Percentiles rank a stretch among this genome's conserved stretches.
Conservation (phyloP, 768 basidiomycete genomes). For the Coprinellus micaceus region DNA sequence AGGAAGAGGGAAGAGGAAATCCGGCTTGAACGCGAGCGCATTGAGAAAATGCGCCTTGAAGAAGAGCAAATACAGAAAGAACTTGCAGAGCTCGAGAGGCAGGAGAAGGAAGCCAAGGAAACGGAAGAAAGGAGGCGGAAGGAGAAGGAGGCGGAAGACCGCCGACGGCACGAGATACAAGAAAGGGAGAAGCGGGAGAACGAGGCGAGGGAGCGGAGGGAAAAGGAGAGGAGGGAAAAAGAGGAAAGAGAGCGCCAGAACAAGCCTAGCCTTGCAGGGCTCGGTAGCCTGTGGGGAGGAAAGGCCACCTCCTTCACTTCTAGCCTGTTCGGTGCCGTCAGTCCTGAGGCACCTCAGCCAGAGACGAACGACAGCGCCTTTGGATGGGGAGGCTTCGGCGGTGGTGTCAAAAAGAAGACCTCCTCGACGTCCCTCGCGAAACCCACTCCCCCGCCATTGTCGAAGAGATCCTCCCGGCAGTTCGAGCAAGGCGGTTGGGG, state of each 20-base stretch:
- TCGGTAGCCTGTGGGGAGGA: slow-evolving; percentile 2
- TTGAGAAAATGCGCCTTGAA: not conserved
- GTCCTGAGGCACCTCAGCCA: not conserved
- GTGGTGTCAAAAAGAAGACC: not conserved
- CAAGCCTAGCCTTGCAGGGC: too few species aligned
- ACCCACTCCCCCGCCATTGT: not conserved
- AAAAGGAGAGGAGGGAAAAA: not conserved
- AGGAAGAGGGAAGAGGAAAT: slow-evolving; percentile 1
- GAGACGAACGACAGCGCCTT: not conserved
- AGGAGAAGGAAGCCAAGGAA: slow-evolving; percentile 1
- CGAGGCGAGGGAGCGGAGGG: not conserved
- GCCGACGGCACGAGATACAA: not conserved
- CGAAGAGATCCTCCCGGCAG: not conserved
- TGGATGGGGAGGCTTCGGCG: not conserved
- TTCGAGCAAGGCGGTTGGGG: not conserved
- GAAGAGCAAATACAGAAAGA: not conserved
- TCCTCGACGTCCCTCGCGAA: not conserved
- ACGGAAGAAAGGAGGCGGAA: not conserved
- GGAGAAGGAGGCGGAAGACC: not conserved
- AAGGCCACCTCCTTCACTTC: not conserved
- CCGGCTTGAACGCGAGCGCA: not conserved
- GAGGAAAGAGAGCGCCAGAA: not conserved
- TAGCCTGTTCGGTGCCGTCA: not conserved
- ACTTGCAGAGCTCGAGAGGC: not conserved
- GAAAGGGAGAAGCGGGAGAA: not conserved